Conservation (phyloP, 768 basidiomycete species). For the Naganishia vishniacii region DNA sequence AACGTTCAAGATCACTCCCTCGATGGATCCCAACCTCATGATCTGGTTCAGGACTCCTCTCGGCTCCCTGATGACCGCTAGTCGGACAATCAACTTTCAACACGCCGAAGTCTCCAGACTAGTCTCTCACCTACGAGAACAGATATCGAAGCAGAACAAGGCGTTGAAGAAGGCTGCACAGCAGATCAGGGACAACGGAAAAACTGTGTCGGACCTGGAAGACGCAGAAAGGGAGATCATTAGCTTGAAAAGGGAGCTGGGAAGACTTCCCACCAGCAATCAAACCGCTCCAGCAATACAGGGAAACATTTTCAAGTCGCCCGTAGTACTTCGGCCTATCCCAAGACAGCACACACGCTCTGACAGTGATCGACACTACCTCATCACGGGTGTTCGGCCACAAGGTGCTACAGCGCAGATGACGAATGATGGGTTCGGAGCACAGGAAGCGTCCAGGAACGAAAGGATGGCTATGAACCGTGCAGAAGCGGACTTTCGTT, state of each 20-base stretch:
- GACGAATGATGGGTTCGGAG: conserved; percentile 8
- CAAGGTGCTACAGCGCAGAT: neutral
- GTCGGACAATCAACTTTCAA: conserved; percentile 22
- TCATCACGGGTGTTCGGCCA: neutral
- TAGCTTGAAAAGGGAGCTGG: neutral
- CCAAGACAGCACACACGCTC: neutral
- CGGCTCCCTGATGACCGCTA: conserved; percentile 2
- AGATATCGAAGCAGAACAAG: conserved; percentile 23
- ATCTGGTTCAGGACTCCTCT: conserved; percentile 25
- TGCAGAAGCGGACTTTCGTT: neutral
- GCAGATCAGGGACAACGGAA: conserved; percentile 18
- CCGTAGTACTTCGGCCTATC: conserved; percentile 1
- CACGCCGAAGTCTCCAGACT: conserved; percentile 19
- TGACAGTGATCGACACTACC: neutral
- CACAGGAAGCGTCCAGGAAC: neutral
- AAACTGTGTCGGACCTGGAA: conserved; percentile 4
- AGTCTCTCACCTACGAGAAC: conserved; percentile 17
- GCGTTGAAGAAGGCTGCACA: conserved; percentile 22
- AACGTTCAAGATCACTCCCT: conserved; percentile 11
- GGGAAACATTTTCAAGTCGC: neutral
- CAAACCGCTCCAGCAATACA: no score
- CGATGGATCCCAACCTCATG: conserved; percentile 22
- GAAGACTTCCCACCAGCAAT: neutral
- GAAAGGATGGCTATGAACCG: neutral
- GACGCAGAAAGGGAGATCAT: conserved; percentile 13